Conservation (phyloP, 345 rosid genomes). For the Hirschfeldia incana region DNA sequence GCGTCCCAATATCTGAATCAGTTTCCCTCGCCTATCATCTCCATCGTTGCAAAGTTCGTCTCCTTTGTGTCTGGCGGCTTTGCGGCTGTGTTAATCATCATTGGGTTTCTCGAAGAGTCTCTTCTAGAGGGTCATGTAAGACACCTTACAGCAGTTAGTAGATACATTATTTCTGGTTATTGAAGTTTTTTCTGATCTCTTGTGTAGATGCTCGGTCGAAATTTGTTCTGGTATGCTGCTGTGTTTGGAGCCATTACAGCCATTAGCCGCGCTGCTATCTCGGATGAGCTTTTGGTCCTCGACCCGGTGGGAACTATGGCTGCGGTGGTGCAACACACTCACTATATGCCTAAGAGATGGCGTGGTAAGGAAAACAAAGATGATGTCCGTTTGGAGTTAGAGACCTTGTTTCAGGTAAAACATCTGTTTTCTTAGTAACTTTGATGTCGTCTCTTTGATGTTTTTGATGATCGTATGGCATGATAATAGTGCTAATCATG, state of each 20-base stretch:
- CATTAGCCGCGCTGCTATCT: conserved; percentile 86
- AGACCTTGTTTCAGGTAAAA: conserved; percentile 81
- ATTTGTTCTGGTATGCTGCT: conserved; percentile 97
- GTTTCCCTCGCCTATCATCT: conserved; percentile 89
- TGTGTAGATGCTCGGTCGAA: conserved; percentile 90
- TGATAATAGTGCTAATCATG: neutral
- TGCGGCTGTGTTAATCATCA: conserved; percentile 92
- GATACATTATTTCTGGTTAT: neutral
- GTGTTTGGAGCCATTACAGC: conserved; percentile 98
- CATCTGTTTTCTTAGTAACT: too few species aligned
- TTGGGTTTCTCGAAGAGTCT: conserved; percentile 97
- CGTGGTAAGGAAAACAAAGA: conserved; percentile 85
- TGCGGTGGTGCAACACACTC: conserved; percentile 87
- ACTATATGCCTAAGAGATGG: conserved; percentile 98
- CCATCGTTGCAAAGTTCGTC: conserved; percentile 86
- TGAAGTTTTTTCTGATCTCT: conserved; percentile 16
- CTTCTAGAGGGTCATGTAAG: conserved; percentile 95
- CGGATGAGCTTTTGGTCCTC: conserved; percentile 86
- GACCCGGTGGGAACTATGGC: conserved; percentile 92
- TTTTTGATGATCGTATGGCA: too few species aligned
- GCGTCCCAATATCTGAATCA: conserved; percentile 91
- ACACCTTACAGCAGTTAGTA: too few species aligned
- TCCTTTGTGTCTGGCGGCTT: conserved; percentile 98
- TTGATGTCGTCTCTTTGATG: too few species aligned
- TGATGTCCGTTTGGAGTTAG: conserved; percentile 77